phyloP scores from a whole-genome alignment of 768 basidiomycete species.

The Amanita thiersii region DNA sequence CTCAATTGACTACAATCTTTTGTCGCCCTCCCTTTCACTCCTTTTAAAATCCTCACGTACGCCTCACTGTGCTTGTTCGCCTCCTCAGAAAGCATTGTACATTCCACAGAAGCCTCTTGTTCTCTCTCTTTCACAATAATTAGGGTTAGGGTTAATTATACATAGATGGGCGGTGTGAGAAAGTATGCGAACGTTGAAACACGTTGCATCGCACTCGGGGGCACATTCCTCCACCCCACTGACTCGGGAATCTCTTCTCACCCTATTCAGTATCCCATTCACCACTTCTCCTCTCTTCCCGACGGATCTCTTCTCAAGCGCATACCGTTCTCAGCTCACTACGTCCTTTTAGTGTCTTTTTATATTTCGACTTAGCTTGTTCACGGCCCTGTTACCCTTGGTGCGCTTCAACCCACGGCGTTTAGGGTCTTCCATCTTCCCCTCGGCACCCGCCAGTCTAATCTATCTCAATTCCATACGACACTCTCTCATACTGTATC shows the following conservation, averaged over 20 bases:
- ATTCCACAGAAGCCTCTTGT: neutral
- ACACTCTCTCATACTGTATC: too few relatives aligned
- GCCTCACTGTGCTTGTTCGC: neutral
- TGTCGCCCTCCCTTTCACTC: neutral
- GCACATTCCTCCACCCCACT: neutral
- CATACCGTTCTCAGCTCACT: neutral
- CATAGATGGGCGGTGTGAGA: slow-evolving; percentile 7
- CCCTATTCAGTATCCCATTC: neutral
- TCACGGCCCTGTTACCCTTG: neutral
- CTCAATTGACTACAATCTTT: neutral
- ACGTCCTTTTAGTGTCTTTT: too few relatives aligned
- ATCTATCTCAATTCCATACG: too few relatives aligned
- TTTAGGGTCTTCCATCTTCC: too few relatives aligned
- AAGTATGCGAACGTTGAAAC: slow-evolving; percentile 6
- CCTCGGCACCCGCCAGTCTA: too few relatives aligned
- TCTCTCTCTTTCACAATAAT: neutral
- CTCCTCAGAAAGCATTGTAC: neutral
- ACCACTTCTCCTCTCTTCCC: neutral
- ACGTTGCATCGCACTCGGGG: slow-evolving; percentile 7
- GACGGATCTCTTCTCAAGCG: too few relatives aligned
- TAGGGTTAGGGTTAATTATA: slow-evolving; percentile 8
- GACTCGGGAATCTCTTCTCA: slow-evolving; percentile 3
- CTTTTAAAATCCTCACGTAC: slow-evolving; percentile 1
- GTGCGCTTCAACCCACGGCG: neutral
- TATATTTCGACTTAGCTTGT: too few relatives aligned